A percentile compares a stretch with the other conserved stretches of the same genome.
phyloP scores from a whole-genome alignment of 495 filamentous ascomycete genomes.

The Stereocaulon alpinum region DNA sequence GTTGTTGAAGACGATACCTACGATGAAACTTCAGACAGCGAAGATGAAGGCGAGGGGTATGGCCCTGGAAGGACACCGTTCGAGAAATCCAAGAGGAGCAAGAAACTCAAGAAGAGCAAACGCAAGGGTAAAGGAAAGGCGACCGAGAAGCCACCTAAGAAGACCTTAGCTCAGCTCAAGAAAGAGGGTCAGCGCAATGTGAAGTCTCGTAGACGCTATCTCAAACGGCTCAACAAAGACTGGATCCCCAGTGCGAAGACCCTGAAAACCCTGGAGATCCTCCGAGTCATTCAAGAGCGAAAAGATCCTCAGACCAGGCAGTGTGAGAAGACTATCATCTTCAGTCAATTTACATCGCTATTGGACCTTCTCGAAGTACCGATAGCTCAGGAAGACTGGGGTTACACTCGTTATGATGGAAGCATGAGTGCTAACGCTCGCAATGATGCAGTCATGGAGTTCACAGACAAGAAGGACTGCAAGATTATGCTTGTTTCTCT shows the following conservation, averaged over 20 bases:
- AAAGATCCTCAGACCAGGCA: conserved; percentile 17
- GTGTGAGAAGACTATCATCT: conserved; percentile 78
- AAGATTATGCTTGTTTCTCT: conserved; percentile 81
- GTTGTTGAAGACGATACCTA: conserved; percentile 43
- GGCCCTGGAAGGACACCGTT: conserved; percentile 20
- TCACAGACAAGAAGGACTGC: conserved; percentile 53
- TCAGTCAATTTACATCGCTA: conserved; percentile 84
- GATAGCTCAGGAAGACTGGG: conserved; percentile 50
- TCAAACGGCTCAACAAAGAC: conserved; percentile 51
- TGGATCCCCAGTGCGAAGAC: conserved; percentile 74
- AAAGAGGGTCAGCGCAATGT: conserved; percentile 51
- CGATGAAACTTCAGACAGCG: conserved; percentile 26
- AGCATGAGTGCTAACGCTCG: conserved; percentile 62
- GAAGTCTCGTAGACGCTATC: conserved; percentile 55
- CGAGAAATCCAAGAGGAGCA: conserved; percentile 24
- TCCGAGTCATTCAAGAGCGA: conserved; percentile 39
- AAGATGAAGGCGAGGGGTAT: conserved; percentile 19
- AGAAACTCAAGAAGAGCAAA: conserved; percentile 36
- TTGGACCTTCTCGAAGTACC: conserved; percentile 92
- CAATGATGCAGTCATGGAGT: conserved; percentile 60
- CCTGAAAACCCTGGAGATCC: conserved; percentile 60
- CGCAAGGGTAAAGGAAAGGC: conserved; percentile 31
- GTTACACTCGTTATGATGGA: conserved; percentile 76
- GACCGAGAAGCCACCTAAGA: conserved; percentile 25
- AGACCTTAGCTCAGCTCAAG: conserved; percentile 54